Conservation (phyloP, 2,329 filamentous ascomycete species). For the Seiridium cupressi region DNA sequence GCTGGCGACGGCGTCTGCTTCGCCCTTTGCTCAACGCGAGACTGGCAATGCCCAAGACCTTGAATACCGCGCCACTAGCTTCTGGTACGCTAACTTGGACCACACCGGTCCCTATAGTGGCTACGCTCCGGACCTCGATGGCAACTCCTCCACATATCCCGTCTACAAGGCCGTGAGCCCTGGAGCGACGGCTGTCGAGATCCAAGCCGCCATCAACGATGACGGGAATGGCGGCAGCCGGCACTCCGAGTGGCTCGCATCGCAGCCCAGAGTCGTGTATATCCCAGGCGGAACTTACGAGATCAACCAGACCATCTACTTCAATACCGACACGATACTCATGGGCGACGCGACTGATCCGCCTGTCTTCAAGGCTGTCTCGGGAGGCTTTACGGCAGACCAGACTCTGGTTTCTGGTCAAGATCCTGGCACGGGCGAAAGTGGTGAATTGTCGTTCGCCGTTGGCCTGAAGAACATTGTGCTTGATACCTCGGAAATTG, state of each 20-base stretch:
- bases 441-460: constrained; percentile 39
- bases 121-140: constrained; percentile 38
- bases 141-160: constrained; percentile 31
- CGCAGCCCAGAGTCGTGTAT: constrained; percentile 42
- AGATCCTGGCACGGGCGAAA: constrained; percentile 30
- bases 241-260: constrained; percentile 37
- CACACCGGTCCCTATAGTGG: constrained; percentile 34
- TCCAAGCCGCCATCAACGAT: constrained; percentile 37
- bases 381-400: constrained; percentile 29
- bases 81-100: constrained; percentile 43
- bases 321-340: constrained; percentile 43
- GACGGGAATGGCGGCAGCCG: constrained; percentile 30
- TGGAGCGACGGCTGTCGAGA: constrained; percentile 31
- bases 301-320: constrained; percentile 34
- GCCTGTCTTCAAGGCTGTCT: constrained; percentile 38
- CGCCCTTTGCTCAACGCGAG: neutral
- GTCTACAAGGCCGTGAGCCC: constrained; percentile 36
- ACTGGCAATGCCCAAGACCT: neutral
- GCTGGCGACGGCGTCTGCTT: neutral
- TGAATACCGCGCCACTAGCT: constrained; percentile 13
- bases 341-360: constrained; percentile 46
- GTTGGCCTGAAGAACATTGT: constrained; percentile 42
- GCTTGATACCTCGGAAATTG: constrained; percentile 38
- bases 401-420: constrained; percentile 32
- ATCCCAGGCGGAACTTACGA: constrained; percentile 41